Base-by-base conservation (phyloP, 2,329 filamentous ascomycete genomes). In the Colletotrichum caudatum region DNA sequence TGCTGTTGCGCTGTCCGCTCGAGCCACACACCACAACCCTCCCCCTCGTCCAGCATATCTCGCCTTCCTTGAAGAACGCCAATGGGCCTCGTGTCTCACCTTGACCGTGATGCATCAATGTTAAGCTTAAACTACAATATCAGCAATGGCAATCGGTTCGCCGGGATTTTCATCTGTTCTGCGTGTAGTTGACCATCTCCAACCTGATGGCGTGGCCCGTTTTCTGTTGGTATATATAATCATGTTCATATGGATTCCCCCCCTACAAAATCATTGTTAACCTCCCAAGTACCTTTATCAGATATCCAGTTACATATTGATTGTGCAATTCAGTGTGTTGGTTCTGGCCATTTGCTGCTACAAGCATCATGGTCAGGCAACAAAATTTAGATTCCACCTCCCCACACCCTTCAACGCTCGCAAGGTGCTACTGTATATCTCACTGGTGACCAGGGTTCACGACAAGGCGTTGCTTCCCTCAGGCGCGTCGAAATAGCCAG, bases 381-480 rank as follows among this genome's bases (percentile, higher is more conserved):
- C 6, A n/a, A n/a, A n/a, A n/a, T 2, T 4, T 9, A 4, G 1
- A 8, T n/a, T 23, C 44, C 7, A 48, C 1, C 8, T n/a, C 2
- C 1, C 1, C 23, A 14, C 3, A 12, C n/a, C 5, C 8, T 50
- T 23, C 46, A 50, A 50, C n/a, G 2, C 5, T 23, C 20, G 2
- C 44, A n/a, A 48, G 18, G 6, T 46, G 18, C 44, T n/a, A n/a
- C n/a, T n/a, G n/a, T 4, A 46, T n/a, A n/a, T n/a, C 20, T 46
- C 20, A 46, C 18, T 11, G 18, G 44, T n/a, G 3, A 6, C 18
- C 8, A 20, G 14, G 46, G n/a, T 23, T 23, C n/a, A 23, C 23
- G 3, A 50, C 46, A 12, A 50, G 46, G 14, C n/a, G 11, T 4
- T 23, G 46, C 46, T 50, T 11, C n/a, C 2, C n/a, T 14, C 46